Evolutionary conservation across 768 basidiomycete species (phyloP), one percentile per base, ranked within the genome.

Genomic region (Coprinopsis strossmayeri): DNA sequence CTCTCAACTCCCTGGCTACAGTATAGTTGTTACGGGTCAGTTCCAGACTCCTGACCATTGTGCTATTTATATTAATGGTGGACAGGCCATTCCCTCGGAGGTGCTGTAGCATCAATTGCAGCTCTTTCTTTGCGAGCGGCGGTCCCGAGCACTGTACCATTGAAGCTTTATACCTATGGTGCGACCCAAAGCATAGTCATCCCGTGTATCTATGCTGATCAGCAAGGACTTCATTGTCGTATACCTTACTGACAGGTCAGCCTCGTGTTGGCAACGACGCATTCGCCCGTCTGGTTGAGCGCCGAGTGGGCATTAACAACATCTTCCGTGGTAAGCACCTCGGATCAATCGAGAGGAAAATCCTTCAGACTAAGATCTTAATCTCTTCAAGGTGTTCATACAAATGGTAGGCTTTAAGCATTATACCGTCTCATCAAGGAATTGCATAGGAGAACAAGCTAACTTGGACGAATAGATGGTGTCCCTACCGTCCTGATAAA

Each of bases 401-500:
- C 66, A 20, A 65, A 64, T 40, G 76, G 76, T n/a, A n/a, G n/a
- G n/a, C n/a, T n/a, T n/a, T 72, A 46, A 45, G 54, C 40, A 32
- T n/a, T 5, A 9, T 32, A 17, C n/a, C 17, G 39, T 3, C 13
- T 11, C 5, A 11, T 23, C 12, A 5, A n/a, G n/a, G 3, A 18
- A 15, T 34, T 18, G n/a, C n/a, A n/a, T n/a, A n/a, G n/a, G n/a
- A n/a, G n/a, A n/a, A 42, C 25, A 25, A 57, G 41, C 24, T 15
- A 38, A 28, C n/a, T 23, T 35, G 34, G 12, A 21, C 7, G 18
- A 41, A n/a, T n/a, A 74, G 77, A 78, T 50, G 76, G 77, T 5
- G 72, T 78, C 7, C 76, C 78, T 3, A 77, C 74, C 4, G 68
- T 79, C 53, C 60, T 79, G 37, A 70, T 71, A 21, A 62, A 66